Base-by-base conservation (phyloP, 2,329 filamentous ascomycete genomes). In the Microcyclospora tardicrescens region DNA sequence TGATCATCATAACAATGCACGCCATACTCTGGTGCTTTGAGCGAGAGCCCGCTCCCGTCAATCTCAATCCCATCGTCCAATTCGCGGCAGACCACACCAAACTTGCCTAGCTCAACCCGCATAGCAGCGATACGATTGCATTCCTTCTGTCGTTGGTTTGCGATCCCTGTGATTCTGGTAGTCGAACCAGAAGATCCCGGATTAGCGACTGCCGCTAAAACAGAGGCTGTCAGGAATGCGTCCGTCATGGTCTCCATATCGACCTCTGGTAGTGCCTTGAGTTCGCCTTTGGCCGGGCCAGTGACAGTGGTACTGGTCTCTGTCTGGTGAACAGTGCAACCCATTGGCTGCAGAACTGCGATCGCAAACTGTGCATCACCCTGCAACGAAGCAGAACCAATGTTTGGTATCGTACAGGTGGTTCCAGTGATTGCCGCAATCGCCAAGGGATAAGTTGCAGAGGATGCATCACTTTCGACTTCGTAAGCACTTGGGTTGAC, bases 191-290 rank as follows among this genome's bases (percentile, higher is more conserved):
- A 64, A 66, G 36, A 77, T 78, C 27, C 33, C 2, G 84, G 84
- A 11, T 73, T 77, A 9, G 89, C 86, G 33, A 94, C 84, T 28
- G 91, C 91, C 16, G 86, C 91, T 34, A 98, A 72, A 4, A 94
- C 86, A 2, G 86, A 93, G 13, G 91, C 91, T 4, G 87, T 95
- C 37, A 98, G 71, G 69, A 98, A 98, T 35, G 91, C 91, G 61
- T 98, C 91, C 0, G 91, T 98, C 91, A 98, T 98, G 1, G 89
- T 83, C 60, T 96, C 91, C 91, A 98, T 98, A 55, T 98, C 87
- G 19, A 98, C 78, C 42, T 89, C 81, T 13, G 77, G 66, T 10
- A 98, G 66, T 1, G 84, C 80, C 50, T 78, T 78, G 30, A 98
- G 66, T 12, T 72, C 63, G 10, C 91, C 89, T 39, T 71, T 62